Percentiles rank a stretch among this genome's conserved stretches.
Evolutionary conservation across 1,139 yeast species (phyloP).

Genomic region (Candida pseudoviswanathii): DNA sequence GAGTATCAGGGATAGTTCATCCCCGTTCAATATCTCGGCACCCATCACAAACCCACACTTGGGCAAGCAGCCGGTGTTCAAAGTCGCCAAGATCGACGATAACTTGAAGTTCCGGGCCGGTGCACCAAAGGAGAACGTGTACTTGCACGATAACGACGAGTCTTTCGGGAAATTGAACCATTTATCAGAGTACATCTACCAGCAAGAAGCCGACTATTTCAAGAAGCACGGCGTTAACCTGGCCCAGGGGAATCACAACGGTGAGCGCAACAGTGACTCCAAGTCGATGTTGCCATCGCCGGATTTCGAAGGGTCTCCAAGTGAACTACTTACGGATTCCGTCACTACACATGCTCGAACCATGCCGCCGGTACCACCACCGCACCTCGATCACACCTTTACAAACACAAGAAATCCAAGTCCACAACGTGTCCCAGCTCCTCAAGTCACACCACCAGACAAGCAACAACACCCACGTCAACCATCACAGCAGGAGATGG

Average conservation of each 20-base stretch:
- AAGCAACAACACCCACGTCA: too few relatives aligned
- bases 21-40: slow-evolving; percentile 11
- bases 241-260: background rate
- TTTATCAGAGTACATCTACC: slow-evolving; percentile 30
- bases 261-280: background rate
- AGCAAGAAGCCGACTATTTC: slow-evolving; percentile 24
- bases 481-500: slow-evolving; percentile 16
- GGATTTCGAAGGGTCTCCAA: slow-evolving; percentile 2
- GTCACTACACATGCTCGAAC: slow-evolving; percentile 4
- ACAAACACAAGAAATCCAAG: slow-evolving; percentile 7
- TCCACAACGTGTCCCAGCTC: too few relatives aligned
- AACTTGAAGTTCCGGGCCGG: slow-evolving; percentile 32
- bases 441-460: too few relatives aligned
- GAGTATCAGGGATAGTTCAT: background rate
- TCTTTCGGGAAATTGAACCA: slow-evolving; percentile 22
- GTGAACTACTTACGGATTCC: slow-evolving; percentile 8
- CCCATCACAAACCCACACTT: slow-evolving; percentile 28
- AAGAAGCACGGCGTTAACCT: background rate
- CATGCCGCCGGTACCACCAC: slow-evolving; percentile 24
- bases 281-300: slow-evolving; percentile 11
- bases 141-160: slow-evolving; percentile 14
- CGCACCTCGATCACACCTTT: slow-evolving; percentile 22
- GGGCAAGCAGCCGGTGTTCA: slow-evolving; percentile 20
- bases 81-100: slow-evolving; percentile 26
- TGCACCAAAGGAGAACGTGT: slow-evolving; percentile 23